Base-by-base conservation (phyloP, 306 rosid genomes). In the Geum urbanum region DNA sequence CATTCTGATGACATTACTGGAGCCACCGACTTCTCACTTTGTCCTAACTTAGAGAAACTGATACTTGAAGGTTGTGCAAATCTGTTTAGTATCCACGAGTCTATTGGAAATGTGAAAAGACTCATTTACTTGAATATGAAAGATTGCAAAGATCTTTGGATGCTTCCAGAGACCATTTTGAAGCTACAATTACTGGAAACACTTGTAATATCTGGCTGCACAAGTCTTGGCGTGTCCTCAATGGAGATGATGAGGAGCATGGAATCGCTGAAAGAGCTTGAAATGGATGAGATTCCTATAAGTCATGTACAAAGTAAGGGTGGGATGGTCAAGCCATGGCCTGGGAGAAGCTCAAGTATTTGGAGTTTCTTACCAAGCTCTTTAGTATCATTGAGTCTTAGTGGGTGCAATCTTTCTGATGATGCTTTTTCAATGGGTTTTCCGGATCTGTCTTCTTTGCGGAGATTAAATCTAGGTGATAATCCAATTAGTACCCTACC, bases 11-110 rank as follows among this genome's bases (percentile, higher is more conserved):
- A 11, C 44, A 63, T 73, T 14, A 40, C 9, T n/a, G 41, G 41
- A 5, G 22, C 54, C 2, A 35, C 63, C 9, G 49, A 63, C 32
- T 63, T 73, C 62, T 61, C 70, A n/a, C 2, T 0, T 13, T 66
- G 49, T 27, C 63, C 61, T 20, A 52, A 43, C n/a, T 62, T 73
- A 8, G 71, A 73, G 45, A 27, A 52, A 57, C 15, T 73, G 54
- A 22, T 62, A 8, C 76, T 73, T 47, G 50, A 13, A 37, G 59
- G 52, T 14, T 73, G 76, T 15, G 48, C 14, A 15, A 2, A 27
- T 32, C 24, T 73, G 16, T 0, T 57, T 62, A 22, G 12, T 27
- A 45, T 51, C 22, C 70, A 63, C n/a, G 70, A 52, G 41, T 72
- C 76, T 63, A 51, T 72, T 41, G 53, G 45, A 8, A 45, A 50